Evolutionary conservation across 2,329 filamentous ascomycete species (phyloP), one percentile per base, ranked within the genome.

Genomic region (Cladophialophora chaetospira): DNA sequence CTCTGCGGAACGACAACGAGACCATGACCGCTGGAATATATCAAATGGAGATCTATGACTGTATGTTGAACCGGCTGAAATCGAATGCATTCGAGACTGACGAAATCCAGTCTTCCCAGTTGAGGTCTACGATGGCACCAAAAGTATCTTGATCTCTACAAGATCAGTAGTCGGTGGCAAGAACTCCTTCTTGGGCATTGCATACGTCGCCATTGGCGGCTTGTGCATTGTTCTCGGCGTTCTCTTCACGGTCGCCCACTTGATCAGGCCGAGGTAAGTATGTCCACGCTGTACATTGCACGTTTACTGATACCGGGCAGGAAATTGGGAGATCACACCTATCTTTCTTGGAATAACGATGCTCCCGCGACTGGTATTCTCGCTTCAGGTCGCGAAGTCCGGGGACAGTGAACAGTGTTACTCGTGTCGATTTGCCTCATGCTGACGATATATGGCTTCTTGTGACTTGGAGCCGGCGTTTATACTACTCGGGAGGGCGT

Each of bases 301-400:
- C 54, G 54, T 38, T 60, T 15, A 28, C 42, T 44, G 3, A 44
- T 23, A 15, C 26, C 5, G n/a, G 63, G 48, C 65, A 93, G 94
- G 69, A 99, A 97, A 88, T 83, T 99, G 38, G 94, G 94, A 60
- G 94, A 99, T 72, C 94, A 97, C 74, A 97, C 91, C 6, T 97
- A 99, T 72, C 82, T 99, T 46, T 94, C 90, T 21, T 99, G 94
- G 94, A 97, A 97, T 72, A 88, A 85, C 61, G 86, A 88, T 43
- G 77, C 83, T 58, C 50, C 56, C 10, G 79, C 76, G 58, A 80
- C 82, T 43, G 82, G 80, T 57, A 82, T 45, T 17, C 48, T 79
- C 15, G 71, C 77, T 21, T 77, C 77, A 1, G 77, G 75, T 42
- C 84, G 86, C 58, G 83, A 87, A 62, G 81, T 86, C 46, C 68